phyloP scores from a whole-genome alignment of 73 alveolate species.

The Paramecium primaurelia region DNA sequence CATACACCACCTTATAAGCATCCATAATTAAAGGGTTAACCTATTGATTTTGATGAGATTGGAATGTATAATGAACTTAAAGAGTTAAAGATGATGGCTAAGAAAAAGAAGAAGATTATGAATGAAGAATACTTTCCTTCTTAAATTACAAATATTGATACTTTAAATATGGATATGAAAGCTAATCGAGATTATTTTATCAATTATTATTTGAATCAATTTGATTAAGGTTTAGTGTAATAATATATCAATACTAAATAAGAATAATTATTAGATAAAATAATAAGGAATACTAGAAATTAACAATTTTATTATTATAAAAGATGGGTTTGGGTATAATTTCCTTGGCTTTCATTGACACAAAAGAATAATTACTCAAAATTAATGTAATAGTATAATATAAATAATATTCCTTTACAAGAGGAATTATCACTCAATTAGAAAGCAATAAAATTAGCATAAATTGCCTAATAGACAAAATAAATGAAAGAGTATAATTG shows the following conservation, averaged over 20 bases:
- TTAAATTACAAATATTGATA: not conserved
- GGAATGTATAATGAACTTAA: conserved; percentile 1
- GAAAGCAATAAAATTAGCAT: not conserved
- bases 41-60: not conserved
- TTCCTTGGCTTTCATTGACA: conserved; percentile 29
- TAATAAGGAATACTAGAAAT: not conserved
- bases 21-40: not conserved
- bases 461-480: not conserved
- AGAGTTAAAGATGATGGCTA: not conserved
- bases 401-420: not conserved
- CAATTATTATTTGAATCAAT: not conserved
- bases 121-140: not conserved
- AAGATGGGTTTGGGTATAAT: conserved; percentile 30
- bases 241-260: not conserved
- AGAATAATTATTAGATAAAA: not conserved
- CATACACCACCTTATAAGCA: conserved; percentile 1
- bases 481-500: not conserved
- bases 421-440: not conserved
- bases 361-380: not conserved
- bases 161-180: not conserved
- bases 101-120: not conserved
- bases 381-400: not conserved
- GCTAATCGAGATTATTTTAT: not conserved
- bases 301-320: conserved; percentile 6
- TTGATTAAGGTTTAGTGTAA: not conserved